These are phyloP conservation scores for Parietaria judaica DNA, from an alignment of 306 rosid species.

Conservation along the genomic window DNA sequence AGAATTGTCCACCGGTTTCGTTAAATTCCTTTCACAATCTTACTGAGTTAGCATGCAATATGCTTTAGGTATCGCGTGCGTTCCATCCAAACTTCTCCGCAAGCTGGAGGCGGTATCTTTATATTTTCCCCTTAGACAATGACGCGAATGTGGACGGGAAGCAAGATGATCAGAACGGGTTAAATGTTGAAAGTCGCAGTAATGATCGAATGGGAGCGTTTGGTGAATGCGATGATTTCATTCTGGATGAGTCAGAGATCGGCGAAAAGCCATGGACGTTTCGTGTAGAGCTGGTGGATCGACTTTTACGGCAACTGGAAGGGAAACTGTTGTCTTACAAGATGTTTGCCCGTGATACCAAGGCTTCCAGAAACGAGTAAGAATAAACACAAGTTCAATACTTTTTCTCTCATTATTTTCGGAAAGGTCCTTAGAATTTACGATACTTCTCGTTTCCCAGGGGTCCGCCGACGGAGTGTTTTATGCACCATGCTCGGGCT, in stretches of 20 bases:
- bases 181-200: conserved; percentile 18
- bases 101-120: conserved; percentile 87
- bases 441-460: conserved; percentile 35
- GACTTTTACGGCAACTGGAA: conserved; percentile 60
- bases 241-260: conserved; percentile 27
- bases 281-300: conserved; percentile 55
- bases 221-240: conserved; percentile 13
- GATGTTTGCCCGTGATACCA: conserved; percentile 96
- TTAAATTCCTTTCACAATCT: background rate
- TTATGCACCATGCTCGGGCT: conserved; percentile 86
- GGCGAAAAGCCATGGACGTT: conserved; percentile 44
- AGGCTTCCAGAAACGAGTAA: conserved; percentile 92
- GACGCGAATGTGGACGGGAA: conserved; percentile 25
- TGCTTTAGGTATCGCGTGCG: conserved; percentile 60
- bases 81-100: conserved; percentile 97
- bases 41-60: conserved; percentile 1
- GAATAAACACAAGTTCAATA: conserved; percentile 4
- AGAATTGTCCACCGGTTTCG: too few relatives aligned
- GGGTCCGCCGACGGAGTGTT: conserved; percentile 95
- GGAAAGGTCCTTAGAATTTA: too few relatives aligned
- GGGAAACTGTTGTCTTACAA: conserved; percentile 83
- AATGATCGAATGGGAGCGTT: conserved; percentile 11
- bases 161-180: conserved; percentile 29
- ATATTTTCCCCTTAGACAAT: conserved; percentile 65
- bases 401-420: too few relatives aligned